Evolutionary conservation across 805 yeast species (phyloP), one percentile per base, ranked within the genome.

Genomic region (Ogataea nonfermentans): DNA sequence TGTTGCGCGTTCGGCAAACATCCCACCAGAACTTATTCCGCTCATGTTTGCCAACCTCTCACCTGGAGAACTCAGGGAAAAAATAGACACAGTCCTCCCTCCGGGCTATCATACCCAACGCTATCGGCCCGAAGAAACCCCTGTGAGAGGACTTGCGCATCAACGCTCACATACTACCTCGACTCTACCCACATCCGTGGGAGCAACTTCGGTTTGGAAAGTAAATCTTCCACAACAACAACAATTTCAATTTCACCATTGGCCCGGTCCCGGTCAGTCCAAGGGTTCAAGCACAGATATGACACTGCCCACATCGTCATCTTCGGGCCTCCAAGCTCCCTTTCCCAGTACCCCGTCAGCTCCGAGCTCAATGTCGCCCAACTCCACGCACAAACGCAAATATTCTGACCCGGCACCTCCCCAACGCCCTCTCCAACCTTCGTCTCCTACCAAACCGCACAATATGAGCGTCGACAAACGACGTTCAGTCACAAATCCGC

Each of bases 211-310:
- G 2, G 65, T 62, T 13, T 62, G 63, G 59, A 61, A 57, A 43
- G 57, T 62, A 8, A 54, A 47, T 26, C 38, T 58, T 3, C 65
- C 66, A 2, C 60, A 56, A 35, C 58, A 59, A 27, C 59, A 55
- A 25, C 61, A 59, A 26, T 62, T 49, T 40, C 65, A 62, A 36
- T 63, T 63, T 40, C 66, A 63, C 33, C 65, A 62, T 39, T 63
- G 66, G 66, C 41, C 56, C 8, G 66, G 62, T 3, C 65, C 66
- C 1, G 50, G 47, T 8, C 22, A 19, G n/a, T 45, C 47, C 6
- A 46, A 43, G 30, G 53, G 40, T 12, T 29, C 44, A 9, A 16
- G 17, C 12, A 20, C 24, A 9, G 12, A 11, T 11, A 20, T 41
- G 16, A 27, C 28, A 16, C 41, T 24, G 4, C 26, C 35, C 20